Conservation (phyloP, 2,329 filamentous ascomycete genomes). For the Exserohilum turcica region DNA sequence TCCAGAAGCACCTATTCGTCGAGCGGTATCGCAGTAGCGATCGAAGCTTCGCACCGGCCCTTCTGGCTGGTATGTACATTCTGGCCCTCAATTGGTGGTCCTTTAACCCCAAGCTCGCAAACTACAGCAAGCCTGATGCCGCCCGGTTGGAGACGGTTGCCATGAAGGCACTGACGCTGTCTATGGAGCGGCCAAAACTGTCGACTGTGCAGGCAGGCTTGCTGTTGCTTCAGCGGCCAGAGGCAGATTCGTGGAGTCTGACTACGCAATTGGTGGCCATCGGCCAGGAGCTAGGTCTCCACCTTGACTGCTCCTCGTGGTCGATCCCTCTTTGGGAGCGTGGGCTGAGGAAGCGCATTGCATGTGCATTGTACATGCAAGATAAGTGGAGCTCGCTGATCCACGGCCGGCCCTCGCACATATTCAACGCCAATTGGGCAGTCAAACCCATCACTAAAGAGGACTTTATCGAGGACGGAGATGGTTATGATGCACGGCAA, state of each 20-base stretch:
- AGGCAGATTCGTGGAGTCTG: conserved; percentile 80
- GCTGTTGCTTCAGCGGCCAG: conserved; percentile 73
- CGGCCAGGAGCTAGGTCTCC: conserved; percentile 83
- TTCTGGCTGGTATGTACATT: conserved; percentile 82
- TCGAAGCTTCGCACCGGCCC: conserved; percentile 73
- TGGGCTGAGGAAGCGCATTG: conserved; percentile 79
- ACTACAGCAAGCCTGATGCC: conserved; percentile 71
- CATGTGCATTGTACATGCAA: conserved; percentile 93
- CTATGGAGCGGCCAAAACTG: conserved; percentile 80
- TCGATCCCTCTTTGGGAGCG: conserved; percentile 88
- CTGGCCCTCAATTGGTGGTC: conserved; percentile 90
- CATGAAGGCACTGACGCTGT: conserved; percentile 72
- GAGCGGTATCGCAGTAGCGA: conserved; percentile 77
- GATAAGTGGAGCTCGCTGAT: conserved; percentile 90
- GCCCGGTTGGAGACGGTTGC: conserved; percentile 74
- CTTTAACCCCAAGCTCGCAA: conserved; percentile 68
- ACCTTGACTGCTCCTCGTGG: conserved; percentile 86
- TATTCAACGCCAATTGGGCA: conserved; percentile 74
- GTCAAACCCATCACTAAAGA: conserved; percentile 68
- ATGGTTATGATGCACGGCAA: conserved; percentile 58
- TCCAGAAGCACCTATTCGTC: conserved; percentile 79
- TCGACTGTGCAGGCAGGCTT: conserved; percentile 80
- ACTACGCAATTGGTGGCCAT: conserved; percentile 88
- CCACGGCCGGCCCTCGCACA: conserved; percentile 83
- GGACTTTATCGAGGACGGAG: conserved; percentile 71